Evolutionary conservation across 257 asterid species (phyloP).

Genomic region (Solanum chiquidenum): DNA sequence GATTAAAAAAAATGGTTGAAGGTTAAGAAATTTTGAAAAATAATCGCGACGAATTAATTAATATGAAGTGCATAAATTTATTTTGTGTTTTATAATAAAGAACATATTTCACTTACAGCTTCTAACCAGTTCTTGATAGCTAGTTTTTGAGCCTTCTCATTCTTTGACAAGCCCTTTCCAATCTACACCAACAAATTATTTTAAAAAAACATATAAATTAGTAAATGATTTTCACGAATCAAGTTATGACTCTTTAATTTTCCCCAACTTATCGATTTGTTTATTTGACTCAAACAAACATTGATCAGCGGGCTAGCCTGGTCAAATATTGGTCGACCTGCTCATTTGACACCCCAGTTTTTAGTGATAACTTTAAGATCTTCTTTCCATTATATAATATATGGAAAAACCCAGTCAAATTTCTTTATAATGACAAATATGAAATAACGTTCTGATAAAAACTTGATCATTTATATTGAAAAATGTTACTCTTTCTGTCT

Average conservation of each 20-base stretch:
- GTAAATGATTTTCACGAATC: neutral
- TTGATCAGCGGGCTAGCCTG: too few relatives aligned
- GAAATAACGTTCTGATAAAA: too few relatives aligned
- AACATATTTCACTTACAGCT: constrained; percentile 12
- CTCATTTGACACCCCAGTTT: neutral
- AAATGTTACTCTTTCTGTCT: too few relatives aligned
- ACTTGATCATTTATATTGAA: too few relatives aligned
- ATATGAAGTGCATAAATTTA: neutral
- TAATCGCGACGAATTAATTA: neutral
- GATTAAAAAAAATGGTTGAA: neutral
- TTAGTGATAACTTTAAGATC: too few relatives aligned
- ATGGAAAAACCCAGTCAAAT: neutral
- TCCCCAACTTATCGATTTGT: too few relatives aligned
- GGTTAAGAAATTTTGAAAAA: too few relatives aligned
- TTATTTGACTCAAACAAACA: neutral
- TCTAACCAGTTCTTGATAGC: constrained; percentile 13
- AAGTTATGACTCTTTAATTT: neutral
- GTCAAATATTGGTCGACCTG: neutral
- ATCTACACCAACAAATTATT: neutral
- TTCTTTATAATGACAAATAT: too few relatives aligned
- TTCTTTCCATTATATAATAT: neutral
- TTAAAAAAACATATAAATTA: neutral
- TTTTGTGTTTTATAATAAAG: neutral
- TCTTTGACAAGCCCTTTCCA: constrained; percentile 22
- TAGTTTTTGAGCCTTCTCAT: constrained; percentile 12